A percentile compares a stretch with the other conserved stretches of the same genome.
These are phyloP conservation scores for Urochloa ruziziensis DNA, from an alignment of 176 grass and related monocot genomes.

Conservation along the genomic window DNA sequence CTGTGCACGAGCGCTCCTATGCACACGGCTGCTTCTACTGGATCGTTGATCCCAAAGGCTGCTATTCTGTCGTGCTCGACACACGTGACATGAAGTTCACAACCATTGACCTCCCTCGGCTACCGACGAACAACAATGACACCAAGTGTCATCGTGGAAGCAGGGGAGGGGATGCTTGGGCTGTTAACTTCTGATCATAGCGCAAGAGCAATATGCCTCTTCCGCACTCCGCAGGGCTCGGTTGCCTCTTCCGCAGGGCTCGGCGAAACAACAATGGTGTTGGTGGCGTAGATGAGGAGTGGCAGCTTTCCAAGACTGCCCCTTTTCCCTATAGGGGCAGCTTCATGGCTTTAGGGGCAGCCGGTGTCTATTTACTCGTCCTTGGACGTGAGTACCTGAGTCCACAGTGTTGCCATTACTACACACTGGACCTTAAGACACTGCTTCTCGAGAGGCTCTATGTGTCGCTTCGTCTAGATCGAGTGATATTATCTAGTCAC, in stretches of 20 bases:
- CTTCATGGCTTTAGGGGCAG: too few species aligned
- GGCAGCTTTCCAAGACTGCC: background rate
- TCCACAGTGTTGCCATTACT: too few species aligned
- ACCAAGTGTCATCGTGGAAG: too few species aligned
- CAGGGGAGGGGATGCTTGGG: background rate
- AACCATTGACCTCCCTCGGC: background rate
- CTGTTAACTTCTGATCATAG: background rate
- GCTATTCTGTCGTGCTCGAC: background rate
- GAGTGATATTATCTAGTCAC: background rate
- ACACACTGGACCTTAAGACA: background rate
- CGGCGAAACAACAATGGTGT: background rate
- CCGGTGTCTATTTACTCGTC: too few species aligned
- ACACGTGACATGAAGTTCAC: background rate
- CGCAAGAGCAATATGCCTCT: background rate
- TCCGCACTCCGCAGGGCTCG: too few species aligned
- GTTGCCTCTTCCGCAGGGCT: background rate
- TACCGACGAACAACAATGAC: rapidly evolving
- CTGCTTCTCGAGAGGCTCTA: background rate
- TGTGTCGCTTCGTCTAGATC: background rate
- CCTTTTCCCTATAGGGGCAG: too few species aligned
- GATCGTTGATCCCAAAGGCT: background rate
- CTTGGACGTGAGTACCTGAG: too few species aligned
- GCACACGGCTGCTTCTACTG: background rate
- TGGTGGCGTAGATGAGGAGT: background rate
- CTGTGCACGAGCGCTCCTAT: background rate